Evolutionary conservation across 164 flowering plant species (phyloP).

Genomic region (Cinnamomum chago): DNA sequence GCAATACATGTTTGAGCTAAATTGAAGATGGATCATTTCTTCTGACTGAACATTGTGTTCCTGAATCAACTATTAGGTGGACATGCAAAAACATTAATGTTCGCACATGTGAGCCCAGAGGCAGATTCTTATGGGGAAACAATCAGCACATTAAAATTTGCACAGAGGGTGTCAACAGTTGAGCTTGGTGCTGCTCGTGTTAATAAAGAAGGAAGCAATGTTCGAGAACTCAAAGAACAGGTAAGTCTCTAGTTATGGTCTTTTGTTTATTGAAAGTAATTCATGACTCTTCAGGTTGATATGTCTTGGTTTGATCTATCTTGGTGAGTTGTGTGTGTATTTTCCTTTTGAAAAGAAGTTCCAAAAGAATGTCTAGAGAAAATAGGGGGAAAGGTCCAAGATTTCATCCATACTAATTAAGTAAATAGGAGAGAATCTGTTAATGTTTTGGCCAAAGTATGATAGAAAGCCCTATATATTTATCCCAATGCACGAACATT

Average conservation of each 20-base stretch:
- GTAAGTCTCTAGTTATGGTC: constrained; percentile 24
- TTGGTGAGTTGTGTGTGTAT: no score
- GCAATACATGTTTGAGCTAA: not conserved
- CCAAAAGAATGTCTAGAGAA: no score
- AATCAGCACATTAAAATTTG: constrained; percentile 72
- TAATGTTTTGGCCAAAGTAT: no score
- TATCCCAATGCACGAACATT: no score
- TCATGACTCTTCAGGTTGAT: no score
- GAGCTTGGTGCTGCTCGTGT: constrained; percentile 84
- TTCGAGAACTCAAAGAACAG: constrained; percentile 76
- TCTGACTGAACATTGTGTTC: constrained; percentile 4
- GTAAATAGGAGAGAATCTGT: no score
- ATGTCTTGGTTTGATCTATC: no score
- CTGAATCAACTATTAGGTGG: constrained; percentile 52
- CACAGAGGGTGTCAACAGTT: constrained; percentile 76
- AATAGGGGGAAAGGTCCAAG: no score
- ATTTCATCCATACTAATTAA: no score
- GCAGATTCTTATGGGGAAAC: constrained; percentile 70
- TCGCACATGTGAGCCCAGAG: constrained; percentile 94
- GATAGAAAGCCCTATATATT: no score
- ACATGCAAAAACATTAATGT: constrained; percentile 81
- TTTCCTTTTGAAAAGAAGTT: no score
- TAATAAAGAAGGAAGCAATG: constrained; percentile 71
- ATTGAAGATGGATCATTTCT: not conserved
- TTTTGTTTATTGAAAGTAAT: not conserved